phyloP scores from a whole-genome alignment of 2,329 filamentous ascomycete species.

The Talaromyces amestolkiae region DNA sequence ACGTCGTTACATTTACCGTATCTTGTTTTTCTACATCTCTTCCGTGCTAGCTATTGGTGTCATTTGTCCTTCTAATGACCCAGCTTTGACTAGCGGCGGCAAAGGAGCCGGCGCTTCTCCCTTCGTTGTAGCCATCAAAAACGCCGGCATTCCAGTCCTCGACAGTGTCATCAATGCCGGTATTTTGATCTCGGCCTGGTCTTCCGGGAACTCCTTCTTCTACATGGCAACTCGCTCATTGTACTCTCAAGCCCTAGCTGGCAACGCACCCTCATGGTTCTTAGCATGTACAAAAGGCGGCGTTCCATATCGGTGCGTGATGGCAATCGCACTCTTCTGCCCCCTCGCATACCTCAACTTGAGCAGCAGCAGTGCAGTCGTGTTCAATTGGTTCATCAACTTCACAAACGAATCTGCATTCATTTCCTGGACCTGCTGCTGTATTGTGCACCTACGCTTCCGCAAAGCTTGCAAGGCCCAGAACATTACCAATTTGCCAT shows the following conservation, averaged over 20 bases:
- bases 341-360: constrained; percentile 68
- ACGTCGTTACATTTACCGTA: constrained; percentile 58
- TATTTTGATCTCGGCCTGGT: constrained; percentile 72
- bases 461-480: constrained; percentile 7
- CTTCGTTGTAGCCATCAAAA: constrained; percentile 44
- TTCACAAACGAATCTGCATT: too few relatives aligned
- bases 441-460: not conserved
- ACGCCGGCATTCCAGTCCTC: constrained; percentile 62
- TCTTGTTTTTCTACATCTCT: constrained; percentile 60
- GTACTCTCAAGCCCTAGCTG: constrained; percentile 62
- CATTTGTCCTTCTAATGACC: constrained; percentile 55
- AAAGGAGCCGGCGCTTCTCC: constrained; percentile 52
- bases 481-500: not conserved
- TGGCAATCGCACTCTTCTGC: constrained; percentile 57
- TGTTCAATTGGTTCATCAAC: constrained; percentile 72
- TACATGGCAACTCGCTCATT: constrained; percentile 69
- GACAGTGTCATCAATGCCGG: constrained; percentile 75
- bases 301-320: constrained; percentile 62
- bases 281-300: constrained; percentile 59
- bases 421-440: too few relatives aligned
- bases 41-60: constrained; percentile 60
- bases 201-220: constrained; percentile 74
- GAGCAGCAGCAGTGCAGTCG: constrained; percentile 47
- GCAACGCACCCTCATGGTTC: constrained; percentile 63
- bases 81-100: constrained; percentile 46